Base-by-base conservation (phyloP, 352 stramenopile genomes). In the Lagenidium sp. region DNA sequence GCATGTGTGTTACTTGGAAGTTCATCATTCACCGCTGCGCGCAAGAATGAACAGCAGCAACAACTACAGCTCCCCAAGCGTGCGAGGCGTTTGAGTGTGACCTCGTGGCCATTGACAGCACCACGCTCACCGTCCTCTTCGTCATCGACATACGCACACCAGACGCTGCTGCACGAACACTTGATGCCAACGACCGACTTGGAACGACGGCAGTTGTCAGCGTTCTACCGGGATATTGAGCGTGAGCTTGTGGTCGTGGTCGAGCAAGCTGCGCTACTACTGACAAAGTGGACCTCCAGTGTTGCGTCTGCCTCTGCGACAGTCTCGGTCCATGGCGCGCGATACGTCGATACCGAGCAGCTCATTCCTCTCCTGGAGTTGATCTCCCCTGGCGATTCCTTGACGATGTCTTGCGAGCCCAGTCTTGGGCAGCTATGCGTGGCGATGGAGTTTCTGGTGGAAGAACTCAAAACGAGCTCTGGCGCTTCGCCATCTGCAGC, bases 361-460 rank as follows among this genome's bases (percentile, higher is more conserved):
- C 61, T 82, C 6, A 49, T 82, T 32, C 73, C 73, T 13, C 50
- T 85, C 37, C 47, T 85, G 15, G 45, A 45, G 1, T 66, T 76
- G 15, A 28, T 58, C 15, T 40, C 65, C n/a, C 60, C 69, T 0
- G 70, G 53, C 12, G 68, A 84, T n/a, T 63, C 70, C 21, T 52
- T 60, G 3, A 68, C 58, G 12, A 75, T 76, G 60, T 57, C 51
- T 30, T 68, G 69, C 28, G 61, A 62, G 29, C 65, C 63, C 4
- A 59, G 70, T 21, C 37, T 86, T 11, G 73, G 73, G 21, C 73
- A 86, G 25, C 41, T 86, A 11, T 70, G 55, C 36, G 41, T 80
- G 13, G 68, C 68, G n/a, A 86, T 86, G 63, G 59, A 82, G 35
- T 86, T 68, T 37, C 56, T 68, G 16, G 53, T 86, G 20, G 61